Evolutionary conservation across 129 eudicot genomes (phyloP), one percentile per base, ranked within the genome.

Genomic region (Heracleum sosnowskyi): DNA sequence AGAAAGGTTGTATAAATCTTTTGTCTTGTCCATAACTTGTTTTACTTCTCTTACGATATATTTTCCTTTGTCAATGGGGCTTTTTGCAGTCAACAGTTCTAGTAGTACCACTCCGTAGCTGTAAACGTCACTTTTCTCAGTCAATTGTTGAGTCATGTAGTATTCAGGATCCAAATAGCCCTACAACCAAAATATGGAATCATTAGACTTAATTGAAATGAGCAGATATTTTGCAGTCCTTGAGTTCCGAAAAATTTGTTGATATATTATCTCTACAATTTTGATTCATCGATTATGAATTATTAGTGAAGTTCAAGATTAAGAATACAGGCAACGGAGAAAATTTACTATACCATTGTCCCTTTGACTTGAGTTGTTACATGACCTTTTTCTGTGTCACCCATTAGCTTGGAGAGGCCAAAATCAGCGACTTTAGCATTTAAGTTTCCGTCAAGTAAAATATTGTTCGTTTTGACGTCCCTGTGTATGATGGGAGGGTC

Each of bases 331-430:
- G 22, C 7, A 22, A 22, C 0, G 12, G 22, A 57, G 15, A 57
- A 22, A 22, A 45, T 1, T 11, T n/a, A 20, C 12, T 93, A 81
- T n/a, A 94, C 98, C 98, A 91, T 90, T 49, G 98, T 94, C 57
- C 98, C 98, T 86, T 94, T 94, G 78, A 94, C 97, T 86, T 94
- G 96, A 88, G 98, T 94, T 33, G 97, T 94, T 18, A 94, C 83
- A 28, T 94, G 93, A 66, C 89, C 83, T 57, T 82, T 86, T 26
- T 82, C 91, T 39, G 82, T 11, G 47, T 88, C 96, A 77, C 80
- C 82, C 64, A 88, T 22, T 1, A 84, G 89, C 82, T 90, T 94
- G 57, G 92, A 89, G 71, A 94, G 91, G 51, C 98, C 98, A 46
- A 94, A 94, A 87, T 94, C 96, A 6, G 98, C 89, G 80, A 94